Evolutionary conservation across 768 basidiomycete species (phyloP).

Genomic region (Clavulina sp.): DNA sequence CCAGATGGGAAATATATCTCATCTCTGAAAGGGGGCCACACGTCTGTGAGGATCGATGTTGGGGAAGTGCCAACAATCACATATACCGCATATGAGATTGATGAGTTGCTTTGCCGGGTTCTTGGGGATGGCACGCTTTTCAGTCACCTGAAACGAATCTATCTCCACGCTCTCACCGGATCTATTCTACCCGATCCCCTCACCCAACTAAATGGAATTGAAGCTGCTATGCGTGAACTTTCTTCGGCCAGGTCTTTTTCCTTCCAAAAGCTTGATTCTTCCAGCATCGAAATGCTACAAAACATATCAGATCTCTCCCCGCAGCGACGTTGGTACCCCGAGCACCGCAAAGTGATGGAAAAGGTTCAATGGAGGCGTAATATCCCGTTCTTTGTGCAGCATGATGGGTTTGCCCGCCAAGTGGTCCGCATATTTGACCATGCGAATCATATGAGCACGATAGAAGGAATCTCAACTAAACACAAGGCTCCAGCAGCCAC

Average conservation of each 20-base stretch:
- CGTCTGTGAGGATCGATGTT: conserved; percentile 10
- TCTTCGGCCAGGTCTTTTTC: conserved; percentile 24
- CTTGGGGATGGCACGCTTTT: conserved; percentile 16
- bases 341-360: neutral
- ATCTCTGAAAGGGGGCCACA: conserved; percentile 11
- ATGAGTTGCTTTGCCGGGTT: conserved; percentile 19
- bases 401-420: neutral
- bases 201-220: conserved; percentile 26
- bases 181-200: conserved; percentile 28
- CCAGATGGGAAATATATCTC: conserved; percentile 21
- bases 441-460: neutral
- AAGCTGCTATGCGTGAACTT: conserved; percentile 27
- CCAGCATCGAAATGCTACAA: neutral
- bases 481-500: too few relatives aligned
- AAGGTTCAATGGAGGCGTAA: neutral
- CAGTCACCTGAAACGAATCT: conserved; percentile 22
- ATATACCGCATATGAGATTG: conserved; percentile 19
- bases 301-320: neutral
- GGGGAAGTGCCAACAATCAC: conserved; percentile 11
- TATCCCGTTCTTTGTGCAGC: too few relatives aligned
- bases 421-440: neutral
- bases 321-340: neutral
- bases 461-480: too few relatives aligned
- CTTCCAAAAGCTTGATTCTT: conserved; percentile 18
- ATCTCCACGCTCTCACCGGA: conserved; percentile 31